Base-by-base conservation (phyloP, 495 filamentous ascomycete genomes). In the Echria macrotheca region DNA sequence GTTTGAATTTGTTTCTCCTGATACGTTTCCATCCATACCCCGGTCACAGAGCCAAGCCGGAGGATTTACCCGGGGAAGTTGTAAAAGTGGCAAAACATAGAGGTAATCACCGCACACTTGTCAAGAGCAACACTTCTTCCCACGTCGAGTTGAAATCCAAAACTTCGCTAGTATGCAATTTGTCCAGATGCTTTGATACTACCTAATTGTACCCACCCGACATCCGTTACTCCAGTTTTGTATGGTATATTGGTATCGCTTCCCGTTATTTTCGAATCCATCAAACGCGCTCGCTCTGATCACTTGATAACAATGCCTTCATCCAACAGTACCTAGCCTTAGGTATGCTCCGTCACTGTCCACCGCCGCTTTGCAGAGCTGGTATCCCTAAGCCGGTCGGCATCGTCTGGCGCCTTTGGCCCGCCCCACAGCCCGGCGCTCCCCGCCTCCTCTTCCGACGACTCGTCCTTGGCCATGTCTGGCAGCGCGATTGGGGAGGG, bases 351-450 rank as follows among this genome's bases (percentile, higher is more conserved):
- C 5, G 64, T 72, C 8, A 73, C 68, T 0, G 71, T 71, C 72
- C 72, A 75, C 37, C 71, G 62, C 43, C 72, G 55, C 51, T 75
- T 75, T 2, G 57, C 57, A 1, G 57, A 56, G 23, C 49, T 69
- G 8, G 67, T 42, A 43, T 74, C 71, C 8, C 68, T 57, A 11
- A 58, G 39, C 12, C 49, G 43, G 18, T 73, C 69, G 0, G 62
- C 69, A 11, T 71, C 65, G 32, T 64, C 66, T 0, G 65, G 61
- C 14, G 63, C 66, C 31, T 54, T 53, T 0, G 64, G 63, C 0
- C 50, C 23, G 23, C 66, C 67, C 71, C 71, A 73, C 0, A 74
- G 60, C 1, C 69, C 69, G 10, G 60, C 58, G 7, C 37, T 54
- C 9, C 59, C 56, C 9, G 47, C 53, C 7, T 47, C 44, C 3